phyloP scores from a whole-genome alignment of 2,329 filamentous ascomycete genomes.

The Ophiostoma sp. region DNA sequence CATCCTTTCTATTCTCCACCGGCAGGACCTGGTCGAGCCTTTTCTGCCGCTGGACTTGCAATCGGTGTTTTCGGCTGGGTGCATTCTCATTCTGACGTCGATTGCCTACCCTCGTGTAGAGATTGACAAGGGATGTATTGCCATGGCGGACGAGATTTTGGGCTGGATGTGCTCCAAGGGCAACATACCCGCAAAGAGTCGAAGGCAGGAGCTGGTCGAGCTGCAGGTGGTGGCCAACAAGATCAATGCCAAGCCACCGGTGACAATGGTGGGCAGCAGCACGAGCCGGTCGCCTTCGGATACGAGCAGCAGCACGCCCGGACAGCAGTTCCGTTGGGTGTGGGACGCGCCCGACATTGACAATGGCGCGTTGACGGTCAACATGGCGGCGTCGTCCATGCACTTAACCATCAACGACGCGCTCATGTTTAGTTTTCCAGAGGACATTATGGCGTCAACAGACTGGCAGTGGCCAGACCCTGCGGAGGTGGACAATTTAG shows the following conservation, averaged over 20 bases:
- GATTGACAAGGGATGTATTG: background rate
- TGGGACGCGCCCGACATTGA: conserved; percentile 3
- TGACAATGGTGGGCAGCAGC: background rate
- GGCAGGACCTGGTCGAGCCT: background rate
- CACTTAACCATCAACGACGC: background rate
- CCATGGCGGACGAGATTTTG: background rate
- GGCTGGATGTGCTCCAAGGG: background rate
- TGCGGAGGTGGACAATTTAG: background rate
- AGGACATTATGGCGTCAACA: background rate
- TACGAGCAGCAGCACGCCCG: background rate
- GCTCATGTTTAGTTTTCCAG: background rate
- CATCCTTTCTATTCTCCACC: background rate
- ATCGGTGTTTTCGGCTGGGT: background rate
- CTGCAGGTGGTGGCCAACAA: background rate
- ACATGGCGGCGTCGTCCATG: background rate
- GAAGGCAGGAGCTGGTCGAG: background rate
- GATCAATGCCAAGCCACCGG: background rate
- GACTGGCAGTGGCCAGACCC: background rate
- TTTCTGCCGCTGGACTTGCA: background rate
- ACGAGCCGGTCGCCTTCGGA: background rate
- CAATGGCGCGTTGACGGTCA: background rate
- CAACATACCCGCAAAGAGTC: background rate
- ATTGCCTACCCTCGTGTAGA: background rate
- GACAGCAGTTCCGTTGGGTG: background rate
- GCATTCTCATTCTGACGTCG: background rate